Percentiles rank a stretch among this genome's conserved stretches.
These are phyloP conservation scores for Picea abies DNA, from an alignment of 83 land plant genomes.

Conservation along the genomic window DNA sequence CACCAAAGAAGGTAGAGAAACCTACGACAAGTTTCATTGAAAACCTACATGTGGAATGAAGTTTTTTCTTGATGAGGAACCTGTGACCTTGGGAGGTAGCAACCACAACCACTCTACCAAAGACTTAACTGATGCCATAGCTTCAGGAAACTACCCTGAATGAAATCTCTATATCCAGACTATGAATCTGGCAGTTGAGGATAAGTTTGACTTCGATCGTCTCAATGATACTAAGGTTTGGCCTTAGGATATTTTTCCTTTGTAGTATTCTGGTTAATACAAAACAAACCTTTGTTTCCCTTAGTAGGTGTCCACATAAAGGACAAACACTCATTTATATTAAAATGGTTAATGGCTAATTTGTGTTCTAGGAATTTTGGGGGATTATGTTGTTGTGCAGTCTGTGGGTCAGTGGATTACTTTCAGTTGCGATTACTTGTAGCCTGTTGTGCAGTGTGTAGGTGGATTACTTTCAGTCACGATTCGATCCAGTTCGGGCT, in stretches of 20 bases:
- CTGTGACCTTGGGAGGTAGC: constrained; percentile 45
- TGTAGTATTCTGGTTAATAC: background rate
- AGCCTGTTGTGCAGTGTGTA: constrained; percentile 16
- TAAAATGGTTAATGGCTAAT: too few relatives aligned
- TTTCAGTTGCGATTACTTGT: constrained; percentile 33
- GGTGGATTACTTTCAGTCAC: constrained; percentile 21
- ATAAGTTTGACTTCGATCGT: constrained; percentile 46
- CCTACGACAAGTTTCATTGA: constrained; percentile 23
- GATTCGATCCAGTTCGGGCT: constrained; percentile 30
- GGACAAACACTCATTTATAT: too few relatives aligned
- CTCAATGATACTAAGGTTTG: constrained; percentile 49
- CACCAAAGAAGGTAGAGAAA: constrained; percentile 20
- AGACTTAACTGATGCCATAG: constrained; percentile 13
- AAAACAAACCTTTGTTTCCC: too few relatives aligned
- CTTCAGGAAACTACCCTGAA: constrained; percentile 47
- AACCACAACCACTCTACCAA: constrained; percentile 58
- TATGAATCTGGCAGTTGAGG: constrained; percentile 40
- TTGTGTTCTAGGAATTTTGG: too few relatives aligned
- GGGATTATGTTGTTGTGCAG: constrained; percentile 18
- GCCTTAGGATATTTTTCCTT: constrained; percentile 47
- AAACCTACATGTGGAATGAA: constrained; percentile 43
- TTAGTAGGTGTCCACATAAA: too few relatives aligned
- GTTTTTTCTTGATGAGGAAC: constrained; percentile 40
- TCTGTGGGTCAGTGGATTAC: constrained; percentile 45
- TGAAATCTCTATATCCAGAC: constrained; percentile 49